Conservation (phyloP, 129 eudicot genomes). For the Chrysanthemum seticuspe region DNA sequence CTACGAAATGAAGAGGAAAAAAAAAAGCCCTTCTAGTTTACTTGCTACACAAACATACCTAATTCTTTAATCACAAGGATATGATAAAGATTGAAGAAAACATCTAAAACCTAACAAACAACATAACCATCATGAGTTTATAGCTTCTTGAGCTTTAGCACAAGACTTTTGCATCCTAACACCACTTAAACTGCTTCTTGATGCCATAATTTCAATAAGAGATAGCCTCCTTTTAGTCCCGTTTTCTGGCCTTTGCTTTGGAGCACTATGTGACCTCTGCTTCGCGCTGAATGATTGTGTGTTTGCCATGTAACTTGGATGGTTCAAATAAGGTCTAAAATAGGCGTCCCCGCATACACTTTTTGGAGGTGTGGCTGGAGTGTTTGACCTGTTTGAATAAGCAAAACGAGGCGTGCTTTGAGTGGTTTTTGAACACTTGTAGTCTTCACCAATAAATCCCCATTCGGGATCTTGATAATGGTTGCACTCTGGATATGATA, state of each 20-base stretch:
- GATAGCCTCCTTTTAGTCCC: constrained; percentile 62
- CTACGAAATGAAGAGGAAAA: background rate
- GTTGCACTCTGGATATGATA: constrained; percentile 42
- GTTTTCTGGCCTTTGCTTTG: constrained; percentile 78
- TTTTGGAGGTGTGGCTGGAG: constrained; percentile 61
- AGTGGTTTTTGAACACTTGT: constrained; percentile 54
- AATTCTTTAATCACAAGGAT: constrained; percentile 27
- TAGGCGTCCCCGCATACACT: constrained; percentile 77
- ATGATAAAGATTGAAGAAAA: constrained; percentile 2
- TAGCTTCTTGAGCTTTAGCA: constrained; percentile 64
- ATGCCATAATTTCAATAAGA: constrained; percentile 77
- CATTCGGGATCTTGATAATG: constrained; percentile 59
- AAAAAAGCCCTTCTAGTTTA: constrained; percentile 23
- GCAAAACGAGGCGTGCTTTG: constrained; percentile 83
- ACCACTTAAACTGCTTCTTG: constrained; percentile 83
- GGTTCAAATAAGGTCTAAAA: constrained; percentile 51
- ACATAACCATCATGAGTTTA: constrained; percentile 28
- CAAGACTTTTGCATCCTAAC: constrained; percentile 80
- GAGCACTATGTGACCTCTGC: constrained; percentile 76
- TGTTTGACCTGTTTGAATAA: constrained; percentile 36
- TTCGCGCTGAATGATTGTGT: constrained; percentile 85
- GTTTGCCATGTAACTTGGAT: constrained; percentile 81
- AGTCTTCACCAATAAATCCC: constrained; percentile 49
- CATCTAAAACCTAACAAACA: constrained; percentile 14
- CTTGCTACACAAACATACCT: constrained; percentile 32